Percentiles rank a stretch among this genome's conserved stretches.
These are phyloP conservation scores for Cercospora nicotianae DNA, from an alignment of 2,329 filamentous ascomycete species.

Conservation along the genomic window DNA sequence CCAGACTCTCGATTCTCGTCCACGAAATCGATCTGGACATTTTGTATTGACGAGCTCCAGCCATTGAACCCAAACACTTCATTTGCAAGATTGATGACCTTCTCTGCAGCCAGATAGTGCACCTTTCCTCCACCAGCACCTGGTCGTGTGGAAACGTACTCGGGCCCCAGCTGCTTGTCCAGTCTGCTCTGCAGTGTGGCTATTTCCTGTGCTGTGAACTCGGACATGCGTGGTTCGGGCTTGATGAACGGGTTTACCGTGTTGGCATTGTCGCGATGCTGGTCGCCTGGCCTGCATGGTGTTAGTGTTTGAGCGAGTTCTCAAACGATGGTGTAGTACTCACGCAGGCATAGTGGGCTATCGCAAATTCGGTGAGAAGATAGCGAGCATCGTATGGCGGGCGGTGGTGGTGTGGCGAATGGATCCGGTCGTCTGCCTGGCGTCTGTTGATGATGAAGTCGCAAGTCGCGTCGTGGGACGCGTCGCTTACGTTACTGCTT, in stretches of 20 bases:
- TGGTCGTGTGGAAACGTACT: constrained; percentile 85
- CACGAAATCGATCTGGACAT: constrained; percentile 92
- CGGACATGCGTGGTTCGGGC: constrained; percentile 63
- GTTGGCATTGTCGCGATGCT: constrained; percentile 41
- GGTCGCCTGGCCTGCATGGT: constrained; percentile 38
- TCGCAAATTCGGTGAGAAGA: not conserved
- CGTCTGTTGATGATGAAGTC: constrained; percentile 18
- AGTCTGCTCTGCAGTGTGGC: constrained; percentile 82
- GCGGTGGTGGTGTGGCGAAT: constrained; percentile 9
- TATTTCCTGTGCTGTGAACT: constrained; percentile 88
- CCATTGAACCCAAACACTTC: constrained; percentile 97
- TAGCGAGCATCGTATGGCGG: constrained; percentile 5
- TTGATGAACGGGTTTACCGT: constrained; percentile 79
- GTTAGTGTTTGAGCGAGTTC: constrained; percentile 12
- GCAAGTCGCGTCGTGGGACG: constrained; percentile 12
- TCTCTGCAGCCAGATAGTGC: constrained; percentile 93
- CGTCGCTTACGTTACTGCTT: constrained; percentile 4
- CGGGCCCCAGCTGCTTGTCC: constrained; percentile 90
- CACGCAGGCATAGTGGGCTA: constrained; percentile 36
- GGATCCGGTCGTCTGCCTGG: constrained; percentile 5
- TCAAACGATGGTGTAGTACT: constrained; percentile 11
- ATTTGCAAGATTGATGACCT: constrained; percentile 92
- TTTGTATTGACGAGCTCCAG: constrained; percentile 94
- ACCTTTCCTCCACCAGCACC: constrained; percentile 84
- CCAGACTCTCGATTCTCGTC: constrained; percentile 78